Percentiles rank a stretch among this genome's conserved stretches.
phyloP scores from a whole-genome alignment of 495 filamentous ascomycete species.

The Lasiosphaeria hispida region DNA sequence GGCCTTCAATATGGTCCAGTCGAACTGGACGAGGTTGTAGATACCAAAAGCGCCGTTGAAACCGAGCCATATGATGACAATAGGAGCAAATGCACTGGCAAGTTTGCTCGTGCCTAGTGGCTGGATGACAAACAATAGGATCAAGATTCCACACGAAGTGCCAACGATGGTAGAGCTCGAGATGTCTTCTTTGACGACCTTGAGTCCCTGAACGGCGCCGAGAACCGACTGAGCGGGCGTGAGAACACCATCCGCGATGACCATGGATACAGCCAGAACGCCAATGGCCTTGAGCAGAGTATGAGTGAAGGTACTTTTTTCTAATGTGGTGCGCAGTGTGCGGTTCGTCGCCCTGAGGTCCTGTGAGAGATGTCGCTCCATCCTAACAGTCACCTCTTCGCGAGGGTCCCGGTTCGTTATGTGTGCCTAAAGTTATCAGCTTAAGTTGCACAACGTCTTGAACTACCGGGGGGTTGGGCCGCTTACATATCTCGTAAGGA shows the following conservation, averaged over 20 bases:
- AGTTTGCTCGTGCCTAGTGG: conserved; percentile 68
- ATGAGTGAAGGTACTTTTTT: conserved; percentile 53
- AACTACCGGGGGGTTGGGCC: background rate
- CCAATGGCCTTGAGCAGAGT: conserved; percentile 62
- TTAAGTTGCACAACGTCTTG: background rate
- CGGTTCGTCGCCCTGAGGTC: conserved; percentile 54
- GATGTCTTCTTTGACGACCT: conserved; percentile 47
- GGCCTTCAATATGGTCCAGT: conserved; percentile 64
- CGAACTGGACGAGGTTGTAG: conserved; percentile 64
- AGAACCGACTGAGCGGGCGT: conserved; percentile 70
- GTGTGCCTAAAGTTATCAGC: conserved; percentile 40
- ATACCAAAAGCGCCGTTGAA: conserved; percentile 69
- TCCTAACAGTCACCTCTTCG: conserved; percentile 46
- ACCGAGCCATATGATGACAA: conserved; percentile 70
- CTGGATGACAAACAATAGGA: conserved; percentile 67
- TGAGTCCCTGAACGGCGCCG: conserved; percentile 67
- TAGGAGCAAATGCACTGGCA: conserved; percentile 63
- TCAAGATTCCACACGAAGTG: conserved; percentile 63
- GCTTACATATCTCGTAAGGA: conserved; percentile 68
- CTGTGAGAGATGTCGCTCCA: conserved; percentile 57
- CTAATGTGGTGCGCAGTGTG: conserved; percentile 54
- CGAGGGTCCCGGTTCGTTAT: conserved; percentile 57
- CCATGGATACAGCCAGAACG: conserved; percentile 67
- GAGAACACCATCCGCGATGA: conserved; percentile 65
- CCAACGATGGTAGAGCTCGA: conserved; percentile 59